A percentile compares a stretch with the other conserved stretches of the same genome.
These are phyloP conservation scores for Linum trigynum DNA, from an alignment of 345 rosid genomes.

Conservation along the genomic window DNA sequence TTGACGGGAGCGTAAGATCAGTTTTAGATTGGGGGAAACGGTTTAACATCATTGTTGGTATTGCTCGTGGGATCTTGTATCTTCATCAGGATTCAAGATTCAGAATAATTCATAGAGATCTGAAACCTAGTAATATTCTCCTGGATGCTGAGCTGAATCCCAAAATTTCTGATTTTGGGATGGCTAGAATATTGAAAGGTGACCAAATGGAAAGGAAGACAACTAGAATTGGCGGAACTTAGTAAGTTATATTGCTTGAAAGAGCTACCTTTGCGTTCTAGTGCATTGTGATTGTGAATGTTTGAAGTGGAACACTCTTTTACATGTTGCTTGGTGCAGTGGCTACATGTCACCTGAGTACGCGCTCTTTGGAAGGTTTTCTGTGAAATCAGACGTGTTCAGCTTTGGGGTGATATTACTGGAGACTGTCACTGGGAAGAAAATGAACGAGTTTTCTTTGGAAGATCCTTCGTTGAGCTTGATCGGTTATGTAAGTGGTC, in stretches of 20 bases:
- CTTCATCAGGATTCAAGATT: background rate
- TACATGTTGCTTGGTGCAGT: too few species aligned
- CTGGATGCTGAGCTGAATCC: conserved; percentile 1
- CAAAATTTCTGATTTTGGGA: background rate
- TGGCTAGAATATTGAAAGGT: background rate
- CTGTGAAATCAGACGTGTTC: too few species aligned
- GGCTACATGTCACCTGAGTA: too few species aligned
- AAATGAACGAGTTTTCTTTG: too few species aligned
- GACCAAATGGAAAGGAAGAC: background rate
- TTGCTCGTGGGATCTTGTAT: background rate
- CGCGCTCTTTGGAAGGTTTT: too few species aligned
- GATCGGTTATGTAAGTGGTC: background rate
- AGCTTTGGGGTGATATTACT: too few species aligned
- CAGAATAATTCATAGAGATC: too few species aligned
- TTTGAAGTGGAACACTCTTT: too few species aligned
- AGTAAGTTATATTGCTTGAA: background rate
- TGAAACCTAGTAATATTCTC: too few species aligned
- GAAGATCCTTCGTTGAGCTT: too few species aligned
- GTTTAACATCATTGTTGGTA: background rate
- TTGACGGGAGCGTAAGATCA: background rate
- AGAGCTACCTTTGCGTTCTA: background rate
- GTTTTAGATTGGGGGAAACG: background rate
- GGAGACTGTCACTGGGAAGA: too few species aligned
- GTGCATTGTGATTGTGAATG: too few species aligned
- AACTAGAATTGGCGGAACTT: background rate